These are phyloP conservation scores for Didymella arachidicola DNA, from an alignment of 2,329 filamentous ascomycete species.

Conservation along the genomic window DNA sequence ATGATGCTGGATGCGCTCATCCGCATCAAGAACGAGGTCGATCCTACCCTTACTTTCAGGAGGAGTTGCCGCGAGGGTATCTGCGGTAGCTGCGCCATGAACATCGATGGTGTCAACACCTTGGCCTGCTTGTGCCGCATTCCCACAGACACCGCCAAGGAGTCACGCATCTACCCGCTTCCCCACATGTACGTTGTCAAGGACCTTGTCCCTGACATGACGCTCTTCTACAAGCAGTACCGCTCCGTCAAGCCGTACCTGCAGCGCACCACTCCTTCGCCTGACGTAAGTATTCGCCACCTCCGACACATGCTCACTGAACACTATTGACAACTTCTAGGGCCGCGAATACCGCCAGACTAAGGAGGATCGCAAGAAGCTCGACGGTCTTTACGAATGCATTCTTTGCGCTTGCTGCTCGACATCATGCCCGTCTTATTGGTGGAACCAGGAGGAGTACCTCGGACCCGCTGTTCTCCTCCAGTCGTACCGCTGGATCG, in stretches of 20 bases:
- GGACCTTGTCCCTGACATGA: slow-evolving; percentile 96
- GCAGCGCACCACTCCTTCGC: slow-evolving; percentile 83
- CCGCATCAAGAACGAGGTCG: slow-evolving; percentile 98
- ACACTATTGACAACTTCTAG: slow-evolving; percentile 56
- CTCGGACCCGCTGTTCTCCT: slow-evolving; percentile 95
- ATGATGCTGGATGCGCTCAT: slow-evolving; percentile 98
- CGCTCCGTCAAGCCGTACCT: slow-evolving; percentile 99
- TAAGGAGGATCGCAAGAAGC: slow-evolving; percentile 92
- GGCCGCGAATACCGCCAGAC: slow-evolving; percentile 92
- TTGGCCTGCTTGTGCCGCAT: slow-evolving; percentile 97
- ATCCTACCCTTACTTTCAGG: slow-evolving; percentile 95
- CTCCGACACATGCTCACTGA: not conserved
- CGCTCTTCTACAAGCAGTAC: slow-evolving; percentile 99
- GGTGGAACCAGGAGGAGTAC: slow-evolving; percentile 99
- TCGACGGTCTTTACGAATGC: slow-evolving; percentile 98
- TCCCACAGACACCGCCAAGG: slow-evolving; percentile 78
- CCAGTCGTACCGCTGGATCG: slow-evolving; percentile 97
- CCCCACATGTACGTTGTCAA: slow-evolving; percentile 99
- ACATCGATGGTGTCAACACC: slow-evolving; percentile 99
- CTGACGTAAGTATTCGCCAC: slow-evolving; percentile 71
- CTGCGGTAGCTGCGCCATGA: slow-evolving; percentile 99
- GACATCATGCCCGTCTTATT: slow-evolving; percentile 99
- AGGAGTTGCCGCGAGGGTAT: slow-evolving; percentile 97
- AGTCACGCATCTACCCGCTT: slow-evolving; percentile 95
- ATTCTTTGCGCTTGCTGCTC: slow-evolving; percentile 99